A percentile compares a stretch with the other conserved stretches of the same genome.
phyloP scores from a whole-genome alignment of 2,329 filamentous ascomycete species.

The Alternaria viburni region DNA sequence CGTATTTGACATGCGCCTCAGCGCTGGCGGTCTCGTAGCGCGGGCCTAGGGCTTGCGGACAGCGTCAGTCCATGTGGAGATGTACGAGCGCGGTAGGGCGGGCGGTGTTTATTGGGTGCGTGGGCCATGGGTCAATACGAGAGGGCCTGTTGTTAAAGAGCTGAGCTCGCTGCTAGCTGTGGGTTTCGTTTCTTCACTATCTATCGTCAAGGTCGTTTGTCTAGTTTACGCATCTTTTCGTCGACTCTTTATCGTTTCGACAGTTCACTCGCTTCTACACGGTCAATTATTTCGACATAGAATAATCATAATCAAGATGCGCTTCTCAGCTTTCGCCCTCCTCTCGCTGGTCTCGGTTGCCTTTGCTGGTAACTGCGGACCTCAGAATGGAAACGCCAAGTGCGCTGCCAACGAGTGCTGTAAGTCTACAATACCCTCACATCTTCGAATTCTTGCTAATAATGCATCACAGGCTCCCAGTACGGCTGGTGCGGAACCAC shows the following conservation, averaged over 20 bases:
- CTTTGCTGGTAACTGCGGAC: conserved; percentile 46
- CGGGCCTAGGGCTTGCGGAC: conserved; percentile 17
- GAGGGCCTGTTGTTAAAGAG: conserved; percentile 10
- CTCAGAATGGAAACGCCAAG: conserved; percentile 38
- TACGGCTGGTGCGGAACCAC: conserved; percentile 48
- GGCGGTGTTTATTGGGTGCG: conserved; percentile 16
- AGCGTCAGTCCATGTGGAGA: conserved; percentile 10
- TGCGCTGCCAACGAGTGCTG: conserved; percentile 47
- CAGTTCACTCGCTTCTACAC: conserved; percentile 3
- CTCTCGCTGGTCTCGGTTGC: conserved; percentile 34
- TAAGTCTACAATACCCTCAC: conserved; percentile 17
- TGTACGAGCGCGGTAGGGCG: conserved; percentile 8
- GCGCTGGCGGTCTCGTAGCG: conserved; percentile 16
- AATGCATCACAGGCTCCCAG: conserved; percentile 33
- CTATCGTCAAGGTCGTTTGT: neutral
- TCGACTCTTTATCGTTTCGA: conserved; percentile 1
- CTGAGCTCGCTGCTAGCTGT: neutral
- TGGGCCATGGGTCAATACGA: conserved; percentile 20
- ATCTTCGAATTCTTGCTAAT: conserved; percentile 9
- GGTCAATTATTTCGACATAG: neutral
- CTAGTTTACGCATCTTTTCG: neutral
- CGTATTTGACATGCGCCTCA: conserved; percentile 9
- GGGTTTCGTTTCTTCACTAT: neutral
- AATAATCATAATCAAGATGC: conserved; percentile 38
- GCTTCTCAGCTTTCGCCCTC: conserved; percentile 30